A percentile compares a stretch with the other conserved stretches of the same genome.
Evolutionary conservation across 1,284 basidiomycete genomes (phyloP).

Genomic region (Thelephora terrestris): DNA sequence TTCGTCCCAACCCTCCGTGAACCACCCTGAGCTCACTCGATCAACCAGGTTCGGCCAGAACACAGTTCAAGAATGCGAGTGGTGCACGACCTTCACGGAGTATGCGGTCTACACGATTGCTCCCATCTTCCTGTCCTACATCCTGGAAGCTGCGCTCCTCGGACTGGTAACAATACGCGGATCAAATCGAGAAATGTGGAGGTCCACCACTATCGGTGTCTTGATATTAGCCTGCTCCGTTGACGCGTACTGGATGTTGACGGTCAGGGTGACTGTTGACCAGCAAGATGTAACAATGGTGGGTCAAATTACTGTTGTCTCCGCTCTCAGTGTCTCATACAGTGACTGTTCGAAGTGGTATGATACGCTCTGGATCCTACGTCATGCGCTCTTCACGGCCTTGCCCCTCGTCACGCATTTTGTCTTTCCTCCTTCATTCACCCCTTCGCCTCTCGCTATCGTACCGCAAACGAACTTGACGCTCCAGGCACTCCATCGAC

Average conservation of each 20-base stretch:
- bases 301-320: neutral
- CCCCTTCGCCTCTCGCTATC: slow-evolving; percentile 19
- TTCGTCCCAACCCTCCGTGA: slow-evolving; percentile 18
- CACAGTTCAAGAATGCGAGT: slow-evolving; percentile 46
- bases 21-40: neutral
- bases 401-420: slow-evolving; percentile 44
- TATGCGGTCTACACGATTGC: slow-evolving; percentile 50
- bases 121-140: slow-evolving; percentile 43
- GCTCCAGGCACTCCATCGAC: slow-evolving; percentile 15
- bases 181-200: slow-evolving; percentile 34
- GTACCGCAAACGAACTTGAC: slow-evolving; percentile 27
- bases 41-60: slow-evolving; percentile 51
- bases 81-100: slow-evolving; percentile 48
- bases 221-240: slow-evolving; percentile 37
- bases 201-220: slow-evolving; percentile 36
- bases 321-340: neutral
- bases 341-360: slow-evolving; percentile 42
- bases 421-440: slow-evolving; percentile 23
- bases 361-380: slow-evolving; percentile 42
- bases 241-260: slow-evolving; percentile 45
- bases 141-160: slow-evolving; percentile 43
- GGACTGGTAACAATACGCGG: slow-evolving; percentile 36
- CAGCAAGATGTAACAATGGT: neutral
- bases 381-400: slow-evolving; percentile 46
- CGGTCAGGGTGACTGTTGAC: slow-evolving; percentile 33